Evolutionary conservation across 345 rosid species (phyloP), one percentile per base, ranked within the genome.

Genomic region (Turritis glabra): DNA sequence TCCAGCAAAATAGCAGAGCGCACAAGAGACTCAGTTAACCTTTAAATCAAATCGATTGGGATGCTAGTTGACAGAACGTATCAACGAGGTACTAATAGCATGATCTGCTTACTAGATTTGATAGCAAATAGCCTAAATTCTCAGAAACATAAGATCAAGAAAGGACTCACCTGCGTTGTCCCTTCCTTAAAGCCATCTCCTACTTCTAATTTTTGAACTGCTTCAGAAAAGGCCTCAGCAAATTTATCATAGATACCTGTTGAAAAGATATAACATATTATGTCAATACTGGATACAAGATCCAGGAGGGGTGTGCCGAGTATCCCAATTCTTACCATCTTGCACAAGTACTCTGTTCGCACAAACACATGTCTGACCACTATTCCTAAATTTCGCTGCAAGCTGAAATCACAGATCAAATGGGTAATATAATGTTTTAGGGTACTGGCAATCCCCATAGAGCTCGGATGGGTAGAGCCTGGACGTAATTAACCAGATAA

Each of bases 311-410:
- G 35, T 63, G 30, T 25, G 43, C 67, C n/a, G 38, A 65, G 58
- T 67, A 75, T 57, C 25, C 64, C 23, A 26, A 75, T 27, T 40
- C 69, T 53, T 86, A 95, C 99, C 99, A 84, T 95, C 98, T 87
- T 95, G 98, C 75, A 92, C 98, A 69, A 92, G 70, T 50, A 95
- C 71, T 86, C 98, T 86, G 68, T 95, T 95, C 15, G 94, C 94
- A 74, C 98, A 92, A 71, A 95, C 99, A 82, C 98, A 95, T 40
- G 99, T 95, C 83, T 92, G 97, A 70, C 99, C 97, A 81, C 89
- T 89, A 56, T 95, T 95, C 65, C 98, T 91, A 64, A 92, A 95
- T 84, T 92, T 95, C 0, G 98, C 91, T 23, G 89, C 98, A 85
- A 95, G 88, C 99, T 92, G 91, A 78, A 83, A 82, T 35, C 41